These are phyloP conservation scores for Zygnema circumcarinatum DNA, from an alignment of 139 green algal genomes.

Conservation along the genomic window DNA sequence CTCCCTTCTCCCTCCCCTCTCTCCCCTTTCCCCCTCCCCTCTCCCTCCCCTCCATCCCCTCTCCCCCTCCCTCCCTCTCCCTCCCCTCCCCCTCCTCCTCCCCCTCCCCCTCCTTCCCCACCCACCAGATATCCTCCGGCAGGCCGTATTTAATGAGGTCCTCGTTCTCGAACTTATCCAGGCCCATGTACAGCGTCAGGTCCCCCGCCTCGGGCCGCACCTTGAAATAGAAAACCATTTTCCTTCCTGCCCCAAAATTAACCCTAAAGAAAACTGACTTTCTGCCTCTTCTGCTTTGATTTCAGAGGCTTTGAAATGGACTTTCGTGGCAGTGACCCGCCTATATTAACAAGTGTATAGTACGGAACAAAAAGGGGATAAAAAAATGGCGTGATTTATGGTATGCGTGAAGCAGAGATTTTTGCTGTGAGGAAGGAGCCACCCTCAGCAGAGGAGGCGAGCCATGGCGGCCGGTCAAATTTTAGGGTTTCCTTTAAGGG, in stretches of 20 bases:
- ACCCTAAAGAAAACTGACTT: constrained; percentile 2
- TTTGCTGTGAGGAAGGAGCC: neutral
- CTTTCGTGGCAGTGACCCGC: neutral
- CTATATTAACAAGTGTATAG: neutral
- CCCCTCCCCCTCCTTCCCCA: neutral
- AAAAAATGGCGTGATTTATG: neutral
- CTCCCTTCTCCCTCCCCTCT: neutral
- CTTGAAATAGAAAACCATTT: constrained; percentile 91
- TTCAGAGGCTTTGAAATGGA: constrained; percentile 5
- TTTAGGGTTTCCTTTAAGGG: too few relatives aligned
- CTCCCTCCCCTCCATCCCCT: neutral
- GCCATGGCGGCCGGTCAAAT: too few relatives aligned
- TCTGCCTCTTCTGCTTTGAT: constrained; percentile 16
- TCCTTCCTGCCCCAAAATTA: constrained; percentile 17
- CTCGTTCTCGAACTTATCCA: constrained; percentile 95
- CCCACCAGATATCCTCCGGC: constrained; percentile 78
- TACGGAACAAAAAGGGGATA: neutral
- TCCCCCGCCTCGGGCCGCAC: constrained; percentile 72
- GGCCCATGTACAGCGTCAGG: constrained; percentile 86
- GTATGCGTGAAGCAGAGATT: neutral
- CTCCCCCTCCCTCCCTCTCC: neutral
- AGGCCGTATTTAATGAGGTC: constrained; percentile 85
- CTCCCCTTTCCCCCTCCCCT: neutral
- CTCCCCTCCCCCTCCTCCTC: neutral
- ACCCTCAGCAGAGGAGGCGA: too few relatives aligned